These are phyloP conservation scores for Rhynchospora pubera DNA, from an alignment of 176 grass and related monocot genomes.

Conservation along the genomic window DNA sequence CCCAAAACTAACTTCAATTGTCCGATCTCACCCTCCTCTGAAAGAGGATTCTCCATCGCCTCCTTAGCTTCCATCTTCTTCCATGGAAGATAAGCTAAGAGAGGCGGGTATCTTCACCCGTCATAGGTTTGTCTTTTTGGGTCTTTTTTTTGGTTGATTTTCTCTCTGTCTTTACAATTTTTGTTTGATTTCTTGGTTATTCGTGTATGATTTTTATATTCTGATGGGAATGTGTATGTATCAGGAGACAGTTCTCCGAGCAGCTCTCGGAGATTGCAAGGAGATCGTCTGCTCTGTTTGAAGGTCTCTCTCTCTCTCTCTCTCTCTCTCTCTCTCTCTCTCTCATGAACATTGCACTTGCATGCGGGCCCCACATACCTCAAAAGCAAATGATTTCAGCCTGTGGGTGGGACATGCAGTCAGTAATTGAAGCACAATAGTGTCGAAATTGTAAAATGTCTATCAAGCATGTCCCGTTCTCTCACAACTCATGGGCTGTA, in stretches of 20 bases:
- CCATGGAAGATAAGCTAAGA: slow-evolving; percentile 21
- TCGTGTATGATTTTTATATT: background rate
- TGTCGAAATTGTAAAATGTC: background rate
- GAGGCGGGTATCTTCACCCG: background rate
- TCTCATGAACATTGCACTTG: slow-evolving; percentile 4
- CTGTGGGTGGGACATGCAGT: background rate
- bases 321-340: too few relatives aligned
- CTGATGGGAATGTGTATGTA: slow-evolving; percentile 6
- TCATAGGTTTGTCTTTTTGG: background rate
- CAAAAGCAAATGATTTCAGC: background rate
- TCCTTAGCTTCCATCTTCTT: background rate
- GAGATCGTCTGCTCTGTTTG: background rate
- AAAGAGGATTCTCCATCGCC: background rate
- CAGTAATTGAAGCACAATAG: background rate
- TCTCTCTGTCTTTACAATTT: background rate
- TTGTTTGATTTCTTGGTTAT: background rate
- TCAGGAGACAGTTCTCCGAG: slow-evolving; percentile 18
- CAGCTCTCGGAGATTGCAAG: slow-evolving; percentile 12
- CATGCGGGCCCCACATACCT: background rate
- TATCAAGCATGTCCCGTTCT: background rate
- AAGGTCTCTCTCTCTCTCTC: slow-evolving; percentile 10
- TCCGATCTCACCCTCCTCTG: background rate
- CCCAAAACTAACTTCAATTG: background rate
- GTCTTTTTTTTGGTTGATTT: background rate
- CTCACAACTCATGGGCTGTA: background rate